Percentiles rank a stretch among this genome's conserved stretches.
These are phyloP conservation scores for Oryza glumipatula DNA, from an alignment of 176 grass and related monocot species.

Conservation along the genomic window DNA sequence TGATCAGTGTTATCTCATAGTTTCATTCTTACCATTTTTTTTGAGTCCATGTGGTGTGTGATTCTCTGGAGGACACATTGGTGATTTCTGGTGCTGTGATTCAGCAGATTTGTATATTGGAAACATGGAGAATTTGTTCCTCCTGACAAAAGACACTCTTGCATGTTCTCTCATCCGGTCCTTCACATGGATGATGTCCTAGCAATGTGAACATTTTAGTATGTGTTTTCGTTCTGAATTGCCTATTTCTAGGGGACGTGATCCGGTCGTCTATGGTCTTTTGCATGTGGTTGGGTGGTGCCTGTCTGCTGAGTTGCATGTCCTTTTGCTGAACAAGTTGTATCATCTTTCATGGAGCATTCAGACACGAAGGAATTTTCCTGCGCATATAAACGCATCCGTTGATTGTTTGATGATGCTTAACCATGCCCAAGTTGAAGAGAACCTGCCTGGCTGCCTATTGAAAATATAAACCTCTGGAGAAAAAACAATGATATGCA, in stretches of 20 bases:
- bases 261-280: not conserved
- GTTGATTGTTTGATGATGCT: not conserved
- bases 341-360: constrained; percentile 6
- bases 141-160: constrained; percentile 25
- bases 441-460: not conserved
- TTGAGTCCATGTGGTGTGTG: constrained; percentile 31
- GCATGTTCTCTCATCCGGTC: constrained; percentile 40
- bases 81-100: constrained; percentile 31
- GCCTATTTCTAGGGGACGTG: not conserved
- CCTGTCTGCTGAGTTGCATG: constrained; percentile 6
- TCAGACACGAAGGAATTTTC: not conserved
- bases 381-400: not conserved
- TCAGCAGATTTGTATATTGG: constrained; percentile 29
- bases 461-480: not conserved
- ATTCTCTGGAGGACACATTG: constrained; percentile 25
- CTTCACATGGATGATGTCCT: constrained; percentile 30
- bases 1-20: constrained; percentile 11
- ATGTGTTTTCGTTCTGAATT: constrained; percentile 32
- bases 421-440: not conserved
- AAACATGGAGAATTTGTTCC: constrained; percentile 32
- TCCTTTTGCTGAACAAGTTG: constrained; percentile 9
- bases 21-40: constrained; percentile 49
- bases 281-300: constrained; percentile 31
- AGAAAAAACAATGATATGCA: not conserved
- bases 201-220: constrained; percentile 20